Conservation (phyloP, 345 rosid species). For the Kernera saxatilis region DNA sequence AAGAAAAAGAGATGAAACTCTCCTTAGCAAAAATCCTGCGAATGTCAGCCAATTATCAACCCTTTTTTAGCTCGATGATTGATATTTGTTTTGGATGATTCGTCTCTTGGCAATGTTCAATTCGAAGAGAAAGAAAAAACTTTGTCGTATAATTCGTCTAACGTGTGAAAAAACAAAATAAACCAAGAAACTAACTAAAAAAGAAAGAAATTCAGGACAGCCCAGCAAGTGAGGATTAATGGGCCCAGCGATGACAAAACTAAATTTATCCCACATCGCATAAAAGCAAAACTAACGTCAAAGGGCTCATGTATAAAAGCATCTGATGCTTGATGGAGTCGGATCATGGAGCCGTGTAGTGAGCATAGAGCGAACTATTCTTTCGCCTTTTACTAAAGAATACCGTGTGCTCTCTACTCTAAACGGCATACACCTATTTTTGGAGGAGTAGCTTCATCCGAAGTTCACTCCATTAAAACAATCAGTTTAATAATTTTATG, state of each 20-base stretch:
- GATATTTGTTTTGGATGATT: no score
- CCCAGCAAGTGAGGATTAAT: neutral
- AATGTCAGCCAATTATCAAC: neutral
- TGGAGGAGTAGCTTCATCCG: neutral
- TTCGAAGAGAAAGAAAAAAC: neutral
- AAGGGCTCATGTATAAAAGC: neutral
- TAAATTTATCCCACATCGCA: conserved; percentile 1
- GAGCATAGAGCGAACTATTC: conserved; percentile 44
- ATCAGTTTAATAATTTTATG: no score
- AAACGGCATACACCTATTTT: conserved; percentile 21
- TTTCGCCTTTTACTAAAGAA: conserved; percentile 66
- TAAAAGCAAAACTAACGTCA: neutral
- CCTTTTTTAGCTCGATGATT: neutral
- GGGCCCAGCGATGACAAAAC: neutral
- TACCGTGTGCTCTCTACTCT: conserved; percentile 31
- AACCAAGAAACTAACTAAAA: no score
- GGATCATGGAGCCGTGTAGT: conserved; percentile 25
- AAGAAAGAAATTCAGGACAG: neutral
- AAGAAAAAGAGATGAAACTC: conserved; percentile 9
- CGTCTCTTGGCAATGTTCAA: neutral
- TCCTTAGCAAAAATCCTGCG: neutral
- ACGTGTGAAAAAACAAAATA: no score
- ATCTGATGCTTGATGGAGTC: accelerated
- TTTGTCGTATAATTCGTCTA: no score
- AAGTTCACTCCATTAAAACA: neutral